These are phyloP conservation scores for Fusarium algeriense DNA, from an alignment of 2,329 filamentous ascomycete species.

Conservation along the genomic window DNA sequence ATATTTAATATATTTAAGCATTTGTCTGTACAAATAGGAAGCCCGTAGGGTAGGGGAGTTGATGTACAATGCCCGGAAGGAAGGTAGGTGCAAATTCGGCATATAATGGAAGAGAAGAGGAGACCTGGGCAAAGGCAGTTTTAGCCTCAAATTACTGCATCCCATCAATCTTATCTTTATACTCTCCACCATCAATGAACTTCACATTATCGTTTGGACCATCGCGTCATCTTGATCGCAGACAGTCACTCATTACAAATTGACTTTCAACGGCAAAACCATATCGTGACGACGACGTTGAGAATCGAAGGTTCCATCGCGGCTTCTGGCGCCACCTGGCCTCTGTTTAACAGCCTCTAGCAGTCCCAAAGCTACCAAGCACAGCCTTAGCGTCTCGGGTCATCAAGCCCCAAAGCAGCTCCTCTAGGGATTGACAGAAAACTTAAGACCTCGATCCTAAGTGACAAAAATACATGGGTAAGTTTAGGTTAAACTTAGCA, in stretches of 20 bases:
- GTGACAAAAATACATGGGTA: too few species aligned
- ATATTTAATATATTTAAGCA: neutral
- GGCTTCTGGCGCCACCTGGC: constrained; percentile 35
- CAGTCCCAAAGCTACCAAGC: constrained; percentile 16
- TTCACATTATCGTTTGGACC: neutral
- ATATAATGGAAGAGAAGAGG: neutral
- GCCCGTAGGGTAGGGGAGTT: neutral
- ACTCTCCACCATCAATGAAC: neutral
- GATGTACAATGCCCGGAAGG: neutral
- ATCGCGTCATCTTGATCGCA: neutral
- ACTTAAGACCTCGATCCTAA: too few species aligned
- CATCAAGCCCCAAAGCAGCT: constrained; percentile 28
- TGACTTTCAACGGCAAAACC: constrained; percentile 4
- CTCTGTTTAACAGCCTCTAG: constrained; percentile 12
- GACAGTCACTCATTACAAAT: neutral
- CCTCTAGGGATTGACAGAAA: neutral
- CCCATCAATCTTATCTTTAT: neutral
- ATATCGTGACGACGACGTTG: constrained; percentile 6
- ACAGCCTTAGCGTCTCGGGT: constrained; percentile 32
- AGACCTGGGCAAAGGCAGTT: neutral
- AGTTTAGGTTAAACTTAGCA: too few species aligned
- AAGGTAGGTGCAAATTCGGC: neutral
- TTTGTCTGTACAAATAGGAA: neutral
- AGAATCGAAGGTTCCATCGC: constrained; percentile 39
- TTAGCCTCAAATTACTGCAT: neutral